Evolutionary conservation across 352 stramenopile genomes (phyloP), one percentile per base, ranked within the genome.

Genomic region (Thraustotheca clavata): DNA sequence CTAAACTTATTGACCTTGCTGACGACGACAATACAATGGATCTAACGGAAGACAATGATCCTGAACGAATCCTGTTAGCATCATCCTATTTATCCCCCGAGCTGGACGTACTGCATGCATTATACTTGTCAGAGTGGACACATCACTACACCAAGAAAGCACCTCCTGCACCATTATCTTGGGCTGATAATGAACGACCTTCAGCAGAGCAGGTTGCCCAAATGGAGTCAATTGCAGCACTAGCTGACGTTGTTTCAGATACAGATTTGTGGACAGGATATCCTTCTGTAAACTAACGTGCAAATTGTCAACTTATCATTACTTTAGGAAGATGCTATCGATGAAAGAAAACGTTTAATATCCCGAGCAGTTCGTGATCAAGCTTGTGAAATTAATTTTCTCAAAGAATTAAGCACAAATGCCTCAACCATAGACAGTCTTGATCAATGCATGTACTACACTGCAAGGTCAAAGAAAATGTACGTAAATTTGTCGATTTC

Each of bases 201-300:
- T 52, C 43, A 26, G 9, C 9, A 31, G 24, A 11, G 16, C 43
- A 52, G n/a, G 31, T 24, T 22, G 40, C 68, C 20, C 46, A 77
- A 14, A 73, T 89, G 47, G 60, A 73, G 2, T 73, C 80, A 24
- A 49, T 91, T 24, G 69, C 72, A 8, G 47, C 70, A 18, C 73
- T 86, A 16, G 67, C 83, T 50, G 82, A 89, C 40, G 72, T 71
- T 24, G 67, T 77, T 54, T 80, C 74, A 2, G 36, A 81, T 31
- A 74, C 74, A 1, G 76, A 84, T 41, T 54, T 67, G 35, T 86
- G 76, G 77, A n/a, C n/a, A n/a, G n/a, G n/a, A n/a, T n/a, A n/a
- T n/a, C n/a, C n/a, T n/a, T n/a, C n/a, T n/a, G n/a, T n/a, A n/a
- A n/a, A n/a, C n/a, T n/a, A n/a, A n/a, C n/a, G n/a, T n/a, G n/a